A percentile compares a stretch with the other conserved stretches of the same genome.
These are phyloP conservation scores for Tetrapisispora pingtungensis DNA, from an alignment of 805 yeast species.

Conservation along the genomic window DNA sequence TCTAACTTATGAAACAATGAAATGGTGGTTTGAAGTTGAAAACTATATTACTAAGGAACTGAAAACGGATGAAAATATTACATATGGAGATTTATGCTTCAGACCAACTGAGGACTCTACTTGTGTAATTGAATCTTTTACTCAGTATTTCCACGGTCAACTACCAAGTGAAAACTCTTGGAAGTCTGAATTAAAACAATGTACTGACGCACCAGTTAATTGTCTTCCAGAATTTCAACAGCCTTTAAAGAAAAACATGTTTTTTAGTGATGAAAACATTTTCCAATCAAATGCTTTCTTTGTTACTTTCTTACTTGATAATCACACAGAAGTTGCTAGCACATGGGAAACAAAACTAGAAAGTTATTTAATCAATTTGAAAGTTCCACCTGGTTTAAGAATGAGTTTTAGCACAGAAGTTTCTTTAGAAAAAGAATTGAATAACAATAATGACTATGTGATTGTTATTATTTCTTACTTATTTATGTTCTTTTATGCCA, in stretches of 20 bases:
- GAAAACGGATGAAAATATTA: constrained; percentile 23
- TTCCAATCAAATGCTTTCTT: constrained; percentile 63
- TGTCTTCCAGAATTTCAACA: constrained; percentile 89
- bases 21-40: constrained; percentile 90
- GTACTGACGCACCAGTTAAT: constrained; percentile 75
- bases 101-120: constrained; percentile 65
- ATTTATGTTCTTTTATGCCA: constrained; percentile 80
- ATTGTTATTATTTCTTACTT: constrained; percentile 68
- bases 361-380: constrained; percentile 39
- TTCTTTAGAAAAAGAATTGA: constrained; percentile 76
- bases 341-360: constrained; percentile 71
- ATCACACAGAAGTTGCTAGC: constrained; percentile 35
- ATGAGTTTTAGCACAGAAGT: constrained; percentile 73
- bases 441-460: constrained; percentile 64
- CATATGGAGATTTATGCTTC: constrained; percentile 64
- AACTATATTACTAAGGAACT: constrained; percentile 33
- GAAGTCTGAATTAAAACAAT: constrained; percentile 42
- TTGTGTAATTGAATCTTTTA: constrained; percentile 79
- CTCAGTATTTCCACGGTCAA: constrained; percentile 76
- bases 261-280: constrained; percentile 56
- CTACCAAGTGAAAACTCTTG: constrained; percentile 40
- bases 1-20: constrained; percentile 53
- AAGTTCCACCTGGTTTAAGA: constrained; percentile 48
- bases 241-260: constrained; percentile 62
- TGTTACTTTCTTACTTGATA: constrained; percentile 60